These are phyloP conservation scores for Colletotrichum sidae DNA, from an alignment of 2,329 filamentous ascomycete species.

Conservation along the genomic window DNA sequence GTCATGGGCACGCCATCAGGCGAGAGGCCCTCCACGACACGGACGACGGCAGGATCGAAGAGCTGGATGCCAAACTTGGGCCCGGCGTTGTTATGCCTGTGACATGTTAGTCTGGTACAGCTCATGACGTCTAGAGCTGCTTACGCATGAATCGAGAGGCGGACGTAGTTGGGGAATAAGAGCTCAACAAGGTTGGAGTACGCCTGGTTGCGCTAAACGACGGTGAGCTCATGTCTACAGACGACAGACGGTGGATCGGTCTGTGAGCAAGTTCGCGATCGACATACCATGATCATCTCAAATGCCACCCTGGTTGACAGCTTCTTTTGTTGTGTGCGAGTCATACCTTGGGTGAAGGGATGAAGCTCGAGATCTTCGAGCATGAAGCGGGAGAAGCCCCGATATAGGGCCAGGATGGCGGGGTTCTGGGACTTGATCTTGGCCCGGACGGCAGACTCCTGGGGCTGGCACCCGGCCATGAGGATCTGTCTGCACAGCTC, in stretches of 20 bases:
- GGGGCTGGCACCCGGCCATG: constrained; percentile 50
- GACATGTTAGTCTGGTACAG: not conserved
- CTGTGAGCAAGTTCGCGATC: too few relatives aligned
- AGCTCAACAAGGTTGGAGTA: constrained; percentile 61
- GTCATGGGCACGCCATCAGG: constrained; percentile 37
- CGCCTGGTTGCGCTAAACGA: constrained; percentile 53
- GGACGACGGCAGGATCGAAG: constrained; percentile 46
- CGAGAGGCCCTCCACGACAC: constrained; percentile 48
- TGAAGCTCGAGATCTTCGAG: constrained; percentile 47
- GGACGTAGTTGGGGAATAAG: constrained; percentile 56
- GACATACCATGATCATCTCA: constrained; percentile 47
- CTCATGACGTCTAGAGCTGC: not conserved
- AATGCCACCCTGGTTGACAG: constrained; percentile 45
- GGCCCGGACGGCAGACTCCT: constrained; percentile 42
- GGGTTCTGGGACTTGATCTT: constrained; percentile 45
- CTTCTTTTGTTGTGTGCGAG: constrained; percentile 45
- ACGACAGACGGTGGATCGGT: not conserved
- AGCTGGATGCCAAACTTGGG: constrained; percentile 57
- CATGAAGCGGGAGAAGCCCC: constrained; percentile 71
- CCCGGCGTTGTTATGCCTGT: constrained; percentile 51
- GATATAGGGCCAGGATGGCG: constrained; percentile 62
- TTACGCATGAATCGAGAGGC: constrained; percentile 61
- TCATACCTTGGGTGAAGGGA: constrained; percentile 41
- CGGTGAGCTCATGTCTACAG: constrained; percentile 1
- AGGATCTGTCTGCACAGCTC: constrained; percentile 48